These are phyloP conservation scores for Aspergillus sp. DNA, from an alignment of 2,329 filamentous ascomycete species.

Conservation along the genomic window DNA sequence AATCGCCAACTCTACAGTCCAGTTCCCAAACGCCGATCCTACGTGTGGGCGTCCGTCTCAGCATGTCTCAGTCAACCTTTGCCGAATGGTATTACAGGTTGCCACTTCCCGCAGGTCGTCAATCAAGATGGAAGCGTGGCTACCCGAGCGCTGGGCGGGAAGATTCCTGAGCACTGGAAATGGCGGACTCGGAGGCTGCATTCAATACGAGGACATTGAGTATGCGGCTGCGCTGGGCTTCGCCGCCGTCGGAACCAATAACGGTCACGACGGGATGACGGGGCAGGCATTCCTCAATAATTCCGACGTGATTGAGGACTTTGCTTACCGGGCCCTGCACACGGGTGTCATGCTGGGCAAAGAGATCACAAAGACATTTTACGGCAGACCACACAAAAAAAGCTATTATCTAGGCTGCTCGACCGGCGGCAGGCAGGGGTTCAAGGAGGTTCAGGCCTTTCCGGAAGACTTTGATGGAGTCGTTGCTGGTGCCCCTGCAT, in stretches of 20 bases:
- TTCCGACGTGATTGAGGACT: constrained; percentile 7
- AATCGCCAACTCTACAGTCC: no score
- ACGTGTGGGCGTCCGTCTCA: not conserved
- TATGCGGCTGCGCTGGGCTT: constrained; percentile 16
- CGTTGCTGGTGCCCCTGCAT: constrained; percentile 46
- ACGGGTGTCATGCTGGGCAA: constrained; percentile 10
- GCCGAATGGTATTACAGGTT: not conserved
- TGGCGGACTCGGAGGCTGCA: constrained; percentile 17
- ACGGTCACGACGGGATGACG: constrained; percentile 17
- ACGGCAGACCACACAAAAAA: constrained; percentile 6
- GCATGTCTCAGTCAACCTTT: constrained; percentile 1
- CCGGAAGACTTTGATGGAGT: constrained; percentile 44
- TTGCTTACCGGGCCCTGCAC: constrained; percentile 17
- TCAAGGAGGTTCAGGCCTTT: constrained; percentile 10
- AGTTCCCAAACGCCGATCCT: no score
- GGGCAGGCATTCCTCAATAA: constrained; percentile 4
- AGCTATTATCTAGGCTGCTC: constrained; percentile 19
- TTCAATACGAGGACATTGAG: constrained; percentile 17
- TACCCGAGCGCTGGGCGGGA: constrained; percentile 13
- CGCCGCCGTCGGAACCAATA: constrained; percentile 17
- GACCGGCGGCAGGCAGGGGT: constrained; percentile 10
- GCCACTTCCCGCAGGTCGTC: constrained; percentile 2
- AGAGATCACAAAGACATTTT: constrained; percentile 10
- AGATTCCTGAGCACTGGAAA: constrained; percentile 16
- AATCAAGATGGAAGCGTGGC: constrained; percentile 12